Base-by-base conservation (phyloP, 108 stramenopile genomes). In the Cyclotella kingstonii region DNA sequence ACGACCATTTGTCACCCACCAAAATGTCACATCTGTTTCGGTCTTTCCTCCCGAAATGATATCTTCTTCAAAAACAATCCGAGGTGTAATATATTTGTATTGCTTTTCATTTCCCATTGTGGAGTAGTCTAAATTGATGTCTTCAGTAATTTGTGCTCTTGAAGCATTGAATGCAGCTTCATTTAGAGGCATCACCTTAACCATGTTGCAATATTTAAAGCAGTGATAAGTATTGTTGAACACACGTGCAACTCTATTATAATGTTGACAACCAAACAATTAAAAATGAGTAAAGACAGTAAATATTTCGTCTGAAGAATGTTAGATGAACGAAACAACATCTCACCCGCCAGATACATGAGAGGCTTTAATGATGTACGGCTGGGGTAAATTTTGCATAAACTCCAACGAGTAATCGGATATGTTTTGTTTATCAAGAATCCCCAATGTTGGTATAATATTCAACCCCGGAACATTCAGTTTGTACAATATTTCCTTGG, bases 1-100 rank as follows among this genome's bases (percentile, higher is more conserved):
- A 23, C 19, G 7, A 10, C 59, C 59, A 33, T 45, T 29, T 8
- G 44, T 15, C 29, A 60, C 5, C 59, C 59, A 60, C 59, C 59
- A 60, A 44, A 44, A 60, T 1, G 59, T 60, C 3, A 60, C 59
- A 46, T 60, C 59, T 6, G 59, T 60, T 8, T 44, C 21, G 12
- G 59, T 44, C 31, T 60, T 60, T 3, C 59, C 59, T 1, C 59
- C 59, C 1, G 59, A 60, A 19, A 60, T 60, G 3, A 60, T 46
- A 26, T 60, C 59, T 19, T 60, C 43, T 21, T 60, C 59, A 18
- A 60, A 44, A 1, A 60, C 45, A 22, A 60, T 46, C 10, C 29
- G 59, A 30, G 59, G 59, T 8, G 25, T 45, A 6, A 60, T 60
- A 43, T 60, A 60, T 43, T 44, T 43, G 59, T 60, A 60, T 44